These are phyloP conservation scores for Guadua angustifolia DNA, from an alignment of 176 grass and related monocot species.

Conservation along the genomic window DNA sequence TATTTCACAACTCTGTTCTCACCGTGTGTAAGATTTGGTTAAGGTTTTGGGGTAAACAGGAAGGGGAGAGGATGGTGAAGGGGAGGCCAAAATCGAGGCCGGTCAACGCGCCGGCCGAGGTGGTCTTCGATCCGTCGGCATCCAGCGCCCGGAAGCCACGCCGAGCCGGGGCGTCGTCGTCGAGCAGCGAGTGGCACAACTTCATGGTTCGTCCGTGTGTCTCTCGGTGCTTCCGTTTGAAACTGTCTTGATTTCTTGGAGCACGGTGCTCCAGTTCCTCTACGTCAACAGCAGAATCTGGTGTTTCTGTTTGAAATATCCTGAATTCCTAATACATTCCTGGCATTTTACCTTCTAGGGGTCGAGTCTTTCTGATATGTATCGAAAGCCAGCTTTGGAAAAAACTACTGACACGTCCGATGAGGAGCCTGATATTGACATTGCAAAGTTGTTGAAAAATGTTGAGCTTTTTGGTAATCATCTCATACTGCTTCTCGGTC, in stretches of 20 bases:
- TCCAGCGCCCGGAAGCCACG: conserved; percentile 26
- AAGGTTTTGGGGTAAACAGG: neutral
- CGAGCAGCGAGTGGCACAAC: conserved; percentile 42
- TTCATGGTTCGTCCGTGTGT: conserved; percentile 40
- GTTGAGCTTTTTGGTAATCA: conserved; percentile 79
- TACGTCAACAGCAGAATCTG: neutral
- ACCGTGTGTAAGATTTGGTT: neutral
- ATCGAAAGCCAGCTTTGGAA: conserved; percentile 49
- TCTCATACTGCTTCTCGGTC: neutral
- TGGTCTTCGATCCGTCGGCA: conserved; percentile 51
- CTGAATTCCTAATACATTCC: neutral
- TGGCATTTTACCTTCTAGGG: conserved; percentile 39
- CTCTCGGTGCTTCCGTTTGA: neutral
- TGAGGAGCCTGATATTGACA: conserved; percentile 75
- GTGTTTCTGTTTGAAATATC: neutral
- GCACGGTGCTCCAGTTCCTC: neutral
- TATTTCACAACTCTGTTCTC: neutral
- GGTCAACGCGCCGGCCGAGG: conserved; percentile 38
- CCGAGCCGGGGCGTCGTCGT: conserved; percentile 42
- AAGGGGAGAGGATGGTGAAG: conserved; percentile 50
- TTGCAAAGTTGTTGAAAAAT: conserved; percentile 79
- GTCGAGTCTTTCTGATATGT: conserved; percentile 82
- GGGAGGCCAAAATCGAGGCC: conserved; percentile 47
- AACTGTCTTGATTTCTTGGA: neutral
- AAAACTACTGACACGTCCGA: conserved; percentile 55